Conservation (phyloP, 78 protist genomes). For the Chrysochromulina tobinii region DNA sequence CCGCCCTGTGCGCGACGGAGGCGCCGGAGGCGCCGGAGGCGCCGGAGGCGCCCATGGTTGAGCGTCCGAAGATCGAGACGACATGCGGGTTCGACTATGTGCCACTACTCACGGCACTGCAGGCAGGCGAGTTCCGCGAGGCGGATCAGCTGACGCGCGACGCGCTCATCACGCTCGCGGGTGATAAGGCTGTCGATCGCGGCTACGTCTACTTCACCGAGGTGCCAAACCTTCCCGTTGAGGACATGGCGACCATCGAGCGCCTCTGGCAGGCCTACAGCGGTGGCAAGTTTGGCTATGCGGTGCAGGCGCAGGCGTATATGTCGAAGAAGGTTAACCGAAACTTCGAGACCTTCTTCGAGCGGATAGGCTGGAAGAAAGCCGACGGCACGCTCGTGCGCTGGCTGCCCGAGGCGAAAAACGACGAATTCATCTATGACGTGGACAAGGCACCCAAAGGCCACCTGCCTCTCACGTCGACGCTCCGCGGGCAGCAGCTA, state of each 20-base stretch:
- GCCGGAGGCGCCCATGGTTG: no score
- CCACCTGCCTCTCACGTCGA: constrained; percentile 1
- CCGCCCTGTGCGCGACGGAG: no score
- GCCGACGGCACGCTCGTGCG: not conserved
- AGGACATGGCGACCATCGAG: constrained; percentile 16
- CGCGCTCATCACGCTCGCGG: constrained; percentile 4
- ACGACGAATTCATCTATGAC: constrained; percentile 17
- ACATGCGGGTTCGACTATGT: not conserved
- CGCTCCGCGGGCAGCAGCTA: constrained; percentile 9
- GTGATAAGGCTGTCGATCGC: not conserved
- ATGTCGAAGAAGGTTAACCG: not conserved
- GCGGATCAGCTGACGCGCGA: constrained; percentile 6
- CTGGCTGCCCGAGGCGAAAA: not conserved
- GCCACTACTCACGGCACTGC: not conserved
- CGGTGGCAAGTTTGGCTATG: not conserved
- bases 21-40: no score
- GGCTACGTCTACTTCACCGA: constrained; percentile 13
- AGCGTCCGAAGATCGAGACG: not conserved
- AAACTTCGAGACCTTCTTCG: not conserved
- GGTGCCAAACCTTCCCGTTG: not conserved
- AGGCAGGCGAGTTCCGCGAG: not conserved
- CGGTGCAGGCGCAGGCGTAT: not conserved
- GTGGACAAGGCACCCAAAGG: not conserved
- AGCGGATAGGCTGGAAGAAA: not conserved
- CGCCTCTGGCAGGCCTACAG: not conserved